A percentile compares a stretch with the other conserved stretches of the same genome.
Conservation (phyloP, 495 filamentous ascomycete species). For the Penicillium ochrochloron region DNA sequence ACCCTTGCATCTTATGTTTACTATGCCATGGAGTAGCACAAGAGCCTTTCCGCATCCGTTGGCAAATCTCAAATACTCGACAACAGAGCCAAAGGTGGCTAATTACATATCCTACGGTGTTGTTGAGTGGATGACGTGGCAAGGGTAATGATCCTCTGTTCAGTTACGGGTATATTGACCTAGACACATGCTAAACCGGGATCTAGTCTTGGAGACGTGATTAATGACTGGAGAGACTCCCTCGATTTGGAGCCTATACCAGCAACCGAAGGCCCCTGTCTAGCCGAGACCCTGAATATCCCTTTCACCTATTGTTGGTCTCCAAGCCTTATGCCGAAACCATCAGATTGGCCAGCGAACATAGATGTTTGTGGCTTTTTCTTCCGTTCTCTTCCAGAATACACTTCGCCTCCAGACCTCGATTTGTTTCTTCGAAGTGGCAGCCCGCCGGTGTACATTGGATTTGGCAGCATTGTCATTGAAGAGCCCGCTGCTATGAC, state of each 20-base stretch:
- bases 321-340: constrained; percentile 16
- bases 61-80: constrained; percentile 54
- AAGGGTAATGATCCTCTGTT: constrained; percentile 14
- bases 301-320: constrained; percentile 29
- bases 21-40: constrained; percentile 63
- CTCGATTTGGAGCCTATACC: constrained; percentile 17
- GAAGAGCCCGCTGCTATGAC: constrained; percentile 58
- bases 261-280: constrained; percentile 7
- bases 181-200: background rate
- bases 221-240: constrained; percentile 17
- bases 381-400: constrained; percentile 52
- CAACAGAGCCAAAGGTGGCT: constrained; percentile 50
- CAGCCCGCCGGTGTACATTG: constrained; percentile 62
- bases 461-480: constrained; percentile 67
- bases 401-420: constrained; percentile 51
- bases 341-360: constrained; percentile 18
- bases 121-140: constrained; percentile 77
- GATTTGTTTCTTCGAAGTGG: constrained; percentile 52
- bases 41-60: constrained; percentile 56
- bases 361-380: constrained; percentile 61
- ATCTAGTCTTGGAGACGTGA: constrained; percentile 18
- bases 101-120: constrained; percentile 74
- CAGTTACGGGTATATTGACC: background rate
- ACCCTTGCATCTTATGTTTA: constrained; percentile 80
- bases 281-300: constrained; percentile 13